These are phyloP conservation scores for Creolimax fragrantissima DNA, from an alignment of 78 protist species.

Conservation along the genomic window DNA sequence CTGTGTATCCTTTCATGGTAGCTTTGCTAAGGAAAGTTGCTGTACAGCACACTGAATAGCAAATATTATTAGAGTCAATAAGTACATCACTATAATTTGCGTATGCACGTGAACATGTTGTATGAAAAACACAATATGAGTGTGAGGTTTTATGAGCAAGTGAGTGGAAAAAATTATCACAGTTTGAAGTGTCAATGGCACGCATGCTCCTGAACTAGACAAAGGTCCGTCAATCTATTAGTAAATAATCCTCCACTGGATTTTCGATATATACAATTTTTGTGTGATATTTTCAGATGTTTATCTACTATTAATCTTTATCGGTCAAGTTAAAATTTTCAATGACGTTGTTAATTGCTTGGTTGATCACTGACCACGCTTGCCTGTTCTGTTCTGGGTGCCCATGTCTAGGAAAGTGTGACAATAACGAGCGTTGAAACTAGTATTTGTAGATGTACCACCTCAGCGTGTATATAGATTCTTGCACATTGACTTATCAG, in stretches of 20 bases:
- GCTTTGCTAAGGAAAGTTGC: not conserved
- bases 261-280: too few relatives aligned
- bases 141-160: not conserved
- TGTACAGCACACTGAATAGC: not conserved
- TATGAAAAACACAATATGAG: not conserved
- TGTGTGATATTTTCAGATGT: too few relatives aligned
- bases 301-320: too few relatives aligned
- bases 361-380: too few relatives aligned
- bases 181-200: not conserved
- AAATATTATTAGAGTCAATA: not conserved
- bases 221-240: not conserved
- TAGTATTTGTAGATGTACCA: not conserved
- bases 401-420: not conserved
- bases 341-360: too few relatives aligned
- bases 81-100: too few relatives aligned
- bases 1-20: conserved; percentile 7
- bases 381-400: not conserved
- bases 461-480: not conserved
- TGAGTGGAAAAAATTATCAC: not conserved
- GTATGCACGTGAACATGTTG: not conserved
- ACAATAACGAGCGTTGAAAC: not conserved
- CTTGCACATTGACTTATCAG: not conserved
- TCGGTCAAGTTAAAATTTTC: too few relatives aligned
- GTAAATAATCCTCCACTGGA: too few relatives aligned
- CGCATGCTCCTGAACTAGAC: not conserved